Evolutionary conservation across 2,329 filamentous ascomycete species (phyloP).

Genomic region (Verticillium nonalfalfae): DNA sequence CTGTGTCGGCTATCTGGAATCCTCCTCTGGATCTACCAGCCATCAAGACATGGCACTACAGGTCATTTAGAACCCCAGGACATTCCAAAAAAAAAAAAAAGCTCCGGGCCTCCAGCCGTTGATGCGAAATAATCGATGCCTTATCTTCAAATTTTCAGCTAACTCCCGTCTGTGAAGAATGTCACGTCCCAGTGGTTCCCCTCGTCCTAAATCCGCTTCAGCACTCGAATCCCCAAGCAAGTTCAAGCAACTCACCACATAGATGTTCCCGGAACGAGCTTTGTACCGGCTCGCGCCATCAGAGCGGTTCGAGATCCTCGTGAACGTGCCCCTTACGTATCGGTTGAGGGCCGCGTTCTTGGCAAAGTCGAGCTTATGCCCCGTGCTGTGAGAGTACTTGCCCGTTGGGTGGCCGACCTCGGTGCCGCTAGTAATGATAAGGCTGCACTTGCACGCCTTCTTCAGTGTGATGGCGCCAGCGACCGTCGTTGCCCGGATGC

Average conservation of each 20-base stretch:
- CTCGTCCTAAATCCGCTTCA: too few species aligned
- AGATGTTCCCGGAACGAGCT: constrained; percentile 16
- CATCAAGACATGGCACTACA: too few species aligned
- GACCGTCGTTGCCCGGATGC: constrained; percentile 15
- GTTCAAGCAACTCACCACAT: constrained; percentile 13
- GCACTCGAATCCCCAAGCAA: too few species aligned
- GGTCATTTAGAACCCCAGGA: too few species aligned
- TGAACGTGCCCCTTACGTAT: constrained; percentile 15
- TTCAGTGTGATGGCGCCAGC: constrained; percentile 17
- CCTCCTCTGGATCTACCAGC: too few species aligned
- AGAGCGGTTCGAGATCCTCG: constrained; percentile 12
- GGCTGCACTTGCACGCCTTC: constrained; percentile 13
- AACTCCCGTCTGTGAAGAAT: too few species aligned
- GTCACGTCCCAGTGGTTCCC: too few species aligned
- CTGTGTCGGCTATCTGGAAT: too few species aligned
- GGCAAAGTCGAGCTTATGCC: constrained; percentile 18
- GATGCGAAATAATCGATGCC: too few species aligned
- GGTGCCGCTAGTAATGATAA: constrained; percentile 16
- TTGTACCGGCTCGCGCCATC: constrained; percentile 16
- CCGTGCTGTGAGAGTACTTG: constrained; percentile 14
- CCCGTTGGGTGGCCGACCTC: constrained; percentile 16
- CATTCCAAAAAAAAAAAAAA: too few species aligned
- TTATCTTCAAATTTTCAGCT: too few species aligned
- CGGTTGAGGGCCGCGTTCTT: constrained; percentile 11
- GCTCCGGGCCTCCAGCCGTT: too few species aligned